Evolutionary conservation across 1,139 yeast species (phyloP).

Genomic region (Candida tetrigidarum): DNA sequence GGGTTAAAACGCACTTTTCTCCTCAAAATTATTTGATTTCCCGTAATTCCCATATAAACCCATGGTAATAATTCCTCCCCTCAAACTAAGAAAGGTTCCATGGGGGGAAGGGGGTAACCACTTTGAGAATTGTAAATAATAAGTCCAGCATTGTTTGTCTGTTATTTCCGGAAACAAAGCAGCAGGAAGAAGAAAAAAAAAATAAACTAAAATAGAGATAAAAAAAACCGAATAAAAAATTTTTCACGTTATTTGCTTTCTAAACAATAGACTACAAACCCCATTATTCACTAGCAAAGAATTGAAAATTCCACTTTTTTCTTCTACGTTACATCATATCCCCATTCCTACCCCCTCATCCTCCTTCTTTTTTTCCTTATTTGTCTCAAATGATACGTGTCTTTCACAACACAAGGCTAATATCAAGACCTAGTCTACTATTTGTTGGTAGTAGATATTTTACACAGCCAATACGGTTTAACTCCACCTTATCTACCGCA

Average conservation of each 20-base stretch:
- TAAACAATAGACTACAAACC: neutral
- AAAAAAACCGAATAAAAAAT: neutral
- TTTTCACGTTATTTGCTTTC: neutral
- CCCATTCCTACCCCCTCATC: no score
- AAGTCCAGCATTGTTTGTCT: no score
- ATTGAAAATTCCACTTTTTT: neutral
- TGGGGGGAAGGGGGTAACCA: no score
- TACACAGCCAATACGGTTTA: neutral
- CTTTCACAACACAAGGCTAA: neutral
- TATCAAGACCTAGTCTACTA: conserved; percentile 3
- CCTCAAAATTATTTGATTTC: neutral
- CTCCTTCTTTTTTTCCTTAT: no score
- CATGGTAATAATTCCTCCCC: no score
- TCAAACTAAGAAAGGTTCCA: no score
- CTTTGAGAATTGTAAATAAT: no score
- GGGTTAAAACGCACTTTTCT: neutral
- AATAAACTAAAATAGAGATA: no score
- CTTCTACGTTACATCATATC: neutral
- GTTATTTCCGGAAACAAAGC: no score
- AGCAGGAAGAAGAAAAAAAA: no score
- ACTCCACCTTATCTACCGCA: neutral
- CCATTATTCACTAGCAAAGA: neutral
- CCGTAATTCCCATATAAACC: neutral
- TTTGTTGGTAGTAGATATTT: neutral
- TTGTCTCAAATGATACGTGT: neutral